phyloP scores from a whole-genome alignment of 2,329 filamentous ascomycete genomes.

The Verticillium isaacii region DNA sequence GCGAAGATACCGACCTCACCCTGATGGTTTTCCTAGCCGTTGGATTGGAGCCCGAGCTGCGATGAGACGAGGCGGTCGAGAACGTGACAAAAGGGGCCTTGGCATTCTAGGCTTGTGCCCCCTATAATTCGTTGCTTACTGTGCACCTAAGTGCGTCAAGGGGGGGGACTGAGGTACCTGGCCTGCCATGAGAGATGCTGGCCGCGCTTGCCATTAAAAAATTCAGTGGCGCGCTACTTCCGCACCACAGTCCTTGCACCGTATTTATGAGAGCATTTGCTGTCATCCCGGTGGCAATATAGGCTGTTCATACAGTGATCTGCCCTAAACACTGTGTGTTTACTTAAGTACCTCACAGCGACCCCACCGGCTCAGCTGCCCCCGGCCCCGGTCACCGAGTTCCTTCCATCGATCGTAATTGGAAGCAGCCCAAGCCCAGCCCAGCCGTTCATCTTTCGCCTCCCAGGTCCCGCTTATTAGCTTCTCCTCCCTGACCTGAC shows the following conservation, averaged over 20 bases:
- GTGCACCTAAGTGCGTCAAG: neutral
- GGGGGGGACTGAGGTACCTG: neutral
- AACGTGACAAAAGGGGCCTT: neutral
- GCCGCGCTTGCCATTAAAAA: neutral
- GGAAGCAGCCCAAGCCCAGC: neutral
- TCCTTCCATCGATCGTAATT: neutral
- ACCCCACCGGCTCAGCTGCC: neutral
- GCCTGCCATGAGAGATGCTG: neutral
- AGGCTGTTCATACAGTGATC: neutral
- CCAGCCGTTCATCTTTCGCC: neutral
- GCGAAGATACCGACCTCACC: neutral
- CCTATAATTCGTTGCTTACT: neutral
- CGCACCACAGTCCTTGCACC: neutral
- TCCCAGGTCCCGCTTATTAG: neutral
- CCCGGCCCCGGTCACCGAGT: neutral
- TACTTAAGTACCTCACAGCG: neutral
- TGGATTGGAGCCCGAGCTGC: neutral
- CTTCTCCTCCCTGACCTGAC: neutral
- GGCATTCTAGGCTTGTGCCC: neutral
- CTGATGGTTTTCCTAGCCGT: neutral
- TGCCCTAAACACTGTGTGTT: neutral
- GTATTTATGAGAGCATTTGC: neutral
- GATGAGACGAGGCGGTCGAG: neutral
- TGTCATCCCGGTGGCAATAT: neutral
- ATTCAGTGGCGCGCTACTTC: neutral